Conservation (phyloP, 2,329 filamentous ascomycete genomes). For the Tolypocladium guangdongense region DNA sequence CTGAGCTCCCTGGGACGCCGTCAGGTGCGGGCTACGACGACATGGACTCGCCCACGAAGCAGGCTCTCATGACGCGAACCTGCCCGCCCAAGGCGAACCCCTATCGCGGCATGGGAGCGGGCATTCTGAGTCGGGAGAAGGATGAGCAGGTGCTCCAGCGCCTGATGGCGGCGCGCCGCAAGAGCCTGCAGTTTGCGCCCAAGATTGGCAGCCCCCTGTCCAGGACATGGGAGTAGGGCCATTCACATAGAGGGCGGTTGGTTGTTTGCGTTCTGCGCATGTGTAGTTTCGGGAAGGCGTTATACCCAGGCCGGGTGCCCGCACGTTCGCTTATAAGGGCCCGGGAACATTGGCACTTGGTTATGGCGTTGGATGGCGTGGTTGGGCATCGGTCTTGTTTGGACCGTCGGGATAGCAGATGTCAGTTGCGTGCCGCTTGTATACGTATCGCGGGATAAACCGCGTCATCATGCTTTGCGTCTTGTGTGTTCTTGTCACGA, state of each 20-base stretch:
- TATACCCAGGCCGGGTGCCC: background rate
- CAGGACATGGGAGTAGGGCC: conserved; percentile 35
- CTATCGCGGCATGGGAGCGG: conserved; percentile 28
- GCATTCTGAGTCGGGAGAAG: conserved; percentile 37
- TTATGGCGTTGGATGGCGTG: background rate
- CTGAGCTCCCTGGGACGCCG: conserved; percentile 37
- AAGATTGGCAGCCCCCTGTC: conserved; percentile 63
- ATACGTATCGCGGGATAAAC: background rate
- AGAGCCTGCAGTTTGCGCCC: conserved; percentile 69
- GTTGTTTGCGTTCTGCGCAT: background rate
- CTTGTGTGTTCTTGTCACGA: background rate
- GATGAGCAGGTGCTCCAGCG: conserved; percentile 48
- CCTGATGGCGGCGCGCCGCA: conserved; percentile 61
- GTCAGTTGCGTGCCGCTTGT: background rate
- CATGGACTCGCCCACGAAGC: conserved; percentile 20
- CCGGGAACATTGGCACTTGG: background rate
- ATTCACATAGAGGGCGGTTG: background rate
- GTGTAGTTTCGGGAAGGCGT: background rate
- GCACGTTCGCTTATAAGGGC: background rate
- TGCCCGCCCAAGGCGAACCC: conserved; percentile 40
- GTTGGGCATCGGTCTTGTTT: background rate
- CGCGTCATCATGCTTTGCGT: background rate
- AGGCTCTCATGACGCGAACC: conserved; percentile 36
- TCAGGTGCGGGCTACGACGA: conserved; percentile 22
- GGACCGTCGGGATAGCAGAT: background rate